These are phyloP conservation scores for Cordyceps farinosa DNA, from an alignment of 2,329 filamentous ascomycete genomes.

Conservation along the genomic window DNA sequence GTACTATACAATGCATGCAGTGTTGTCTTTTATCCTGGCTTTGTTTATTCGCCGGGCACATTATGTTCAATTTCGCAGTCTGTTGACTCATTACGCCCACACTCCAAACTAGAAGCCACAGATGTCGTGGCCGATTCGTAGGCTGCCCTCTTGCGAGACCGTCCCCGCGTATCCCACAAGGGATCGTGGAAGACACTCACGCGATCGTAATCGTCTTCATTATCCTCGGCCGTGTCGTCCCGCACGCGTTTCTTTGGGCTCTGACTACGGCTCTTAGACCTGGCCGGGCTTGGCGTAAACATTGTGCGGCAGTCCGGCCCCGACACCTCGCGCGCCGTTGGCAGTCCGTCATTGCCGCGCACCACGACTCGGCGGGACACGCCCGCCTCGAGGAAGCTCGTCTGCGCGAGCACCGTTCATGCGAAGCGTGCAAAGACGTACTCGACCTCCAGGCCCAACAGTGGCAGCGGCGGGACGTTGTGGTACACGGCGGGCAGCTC, in stretches of 20 bases:
- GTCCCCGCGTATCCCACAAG: neutral
- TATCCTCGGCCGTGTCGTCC: neutral
- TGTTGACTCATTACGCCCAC: neutral
- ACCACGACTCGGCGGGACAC: conserved; percentile 1
- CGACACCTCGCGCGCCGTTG: neutral
- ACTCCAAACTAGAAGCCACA: neutral
- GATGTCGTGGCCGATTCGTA: neutral
- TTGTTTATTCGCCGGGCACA: neutral
- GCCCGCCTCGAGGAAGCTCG: neutral
- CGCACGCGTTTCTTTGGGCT: neutral
- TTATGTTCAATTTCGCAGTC: neutral
- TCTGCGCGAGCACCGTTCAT: neutral
- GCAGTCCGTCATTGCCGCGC: neutral
- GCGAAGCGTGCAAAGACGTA: conserved; percentile 3
- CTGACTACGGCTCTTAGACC: neutral
- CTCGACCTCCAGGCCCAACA: neutral
- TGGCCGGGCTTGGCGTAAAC: neutral
- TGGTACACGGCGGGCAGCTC: conserved; percentile 6
- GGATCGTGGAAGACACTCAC: neutral
- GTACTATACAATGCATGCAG: no score
- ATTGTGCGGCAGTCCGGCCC: neutral
- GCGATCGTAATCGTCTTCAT: neutral
- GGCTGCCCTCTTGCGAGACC: neutral
- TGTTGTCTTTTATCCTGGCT: neutral
- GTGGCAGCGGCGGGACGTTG: neutral